These are phyloP conservation scores for Calonectria multiphialidica DNA, from an alignment of 2,329 filamentous ascomycete genomes.

Conservation along the genomic window DNA sequence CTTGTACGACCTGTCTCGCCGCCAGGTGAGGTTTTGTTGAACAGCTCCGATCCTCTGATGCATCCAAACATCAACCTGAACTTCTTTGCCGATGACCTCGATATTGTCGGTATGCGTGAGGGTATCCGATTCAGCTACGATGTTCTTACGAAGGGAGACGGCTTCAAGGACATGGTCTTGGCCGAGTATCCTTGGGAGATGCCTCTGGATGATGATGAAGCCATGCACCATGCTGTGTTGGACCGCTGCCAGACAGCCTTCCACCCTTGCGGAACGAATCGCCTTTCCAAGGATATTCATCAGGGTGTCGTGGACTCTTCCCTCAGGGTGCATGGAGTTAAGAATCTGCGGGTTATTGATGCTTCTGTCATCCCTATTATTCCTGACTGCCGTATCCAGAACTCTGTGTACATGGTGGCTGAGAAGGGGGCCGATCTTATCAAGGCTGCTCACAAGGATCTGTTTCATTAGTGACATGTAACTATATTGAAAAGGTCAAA, in stretches of 20 bases:
- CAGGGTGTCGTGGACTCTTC: constrained; percentile 65
- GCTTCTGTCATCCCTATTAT: constrained; percentile 68
- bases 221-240: constrained; percentile 67
- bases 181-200: constrained; percentile 71
- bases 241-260: constrained; percentile 70
- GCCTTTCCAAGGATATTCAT: constrained; percentile 62
- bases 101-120: constrained; percentile 67
- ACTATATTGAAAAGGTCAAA: no score
- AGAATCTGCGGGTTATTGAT: constrained; percentile 66
- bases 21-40: constrained; percentile 67
- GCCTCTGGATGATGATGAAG: constrained; percentile 65
- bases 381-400: constrained; percentile 69
- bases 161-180: constrained; percentile 65
- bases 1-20: constrained; percentile 55
- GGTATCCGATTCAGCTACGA: constrained; percentile 69
- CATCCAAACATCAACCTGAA: constrained; percentile 71
- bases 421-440: constrained; percentile 57
- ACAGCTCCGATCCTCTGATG: constrained; percentile 67
- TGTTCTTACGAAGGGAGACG: constrained; percentile 66
- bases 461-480: no score
- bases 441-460: no score
- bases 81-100: constrained; percentile 66
- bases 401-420: constrained; percentile 70
- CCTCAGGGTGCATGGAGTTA: constrained; percentile 66
- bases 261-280: constrained; percentile 68